These are phyloP conservation scores for Tolypocladium inflatum DNA, from an alignment of 2,329 filamentous ascomycete genomes.

Conservation along the genomic window DNA sequence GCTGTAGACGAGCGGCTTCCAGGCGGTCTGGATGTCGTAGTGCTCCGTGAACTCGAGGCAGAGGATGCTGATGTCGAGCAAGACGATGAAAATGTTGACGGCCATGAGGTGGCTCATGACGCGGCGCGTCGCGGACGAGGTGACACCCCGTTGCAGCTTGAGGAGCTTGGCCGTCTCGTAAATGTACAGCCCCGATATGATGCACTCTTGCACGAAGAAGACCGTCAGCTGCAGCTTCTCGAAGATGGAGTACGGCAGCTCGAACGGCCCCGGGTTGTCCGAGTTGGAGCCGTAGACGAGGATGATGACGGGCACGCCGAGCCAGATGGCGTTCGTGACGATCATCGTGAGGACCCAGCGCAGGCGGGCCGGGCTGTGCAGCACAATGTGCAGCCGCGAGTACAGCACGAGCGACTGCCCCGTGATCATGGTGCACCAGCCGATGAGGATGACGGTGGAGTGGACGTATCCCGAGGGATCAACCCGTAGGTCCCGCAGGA, in stretches of 20 bases:
- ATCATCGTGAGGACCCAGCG: constrained; percentile 47
- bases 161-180: constrained; percentile 39
- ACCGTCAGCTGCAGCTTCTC: constrained; percentile 46
- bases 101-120: constrained; percentile 21
- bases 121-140: constrained; percentile 6
- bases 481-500: constrained; percentile 26
- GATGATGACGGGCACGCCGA: constrained; percentile 45
- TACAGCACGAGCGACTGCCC: constrained; percentile 53
- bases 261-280: constrained; percentile 9
- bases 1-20: constrained; percentile 24
- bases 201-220: constrained; percentile 45
- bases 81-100: constrained; percentile 32
- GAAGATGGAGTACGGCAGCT: constrained; percentile 29
- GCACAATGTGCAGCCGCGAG: constrained; percentile 50
- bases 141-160: constrained; percentile 24
- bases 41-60: constrained; percentile 19
- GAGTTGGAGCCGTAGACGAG: constrained; percentile 43
- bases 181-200: constrained; percentile 44
- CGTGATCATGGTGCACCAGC: constrained; percentile 42
- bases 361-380: constrained; percentile 38
- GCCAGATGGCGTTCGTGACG: constrained; percentile 38
- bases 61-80: constrained; percentile 29
- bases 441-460: constrained; percentile 18
- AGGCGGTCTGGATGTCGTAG: constrained; percentile 22
- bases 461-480: constrained; percentile 6